A percentile compares a stretch with the other conserved stretches of the same genome.
These are phyloP conservation scores for Malassezia yamatoensis DNA, from an alignment of 1,284 basidiomycete genomes.

Conservation along the genomic window DNA sequence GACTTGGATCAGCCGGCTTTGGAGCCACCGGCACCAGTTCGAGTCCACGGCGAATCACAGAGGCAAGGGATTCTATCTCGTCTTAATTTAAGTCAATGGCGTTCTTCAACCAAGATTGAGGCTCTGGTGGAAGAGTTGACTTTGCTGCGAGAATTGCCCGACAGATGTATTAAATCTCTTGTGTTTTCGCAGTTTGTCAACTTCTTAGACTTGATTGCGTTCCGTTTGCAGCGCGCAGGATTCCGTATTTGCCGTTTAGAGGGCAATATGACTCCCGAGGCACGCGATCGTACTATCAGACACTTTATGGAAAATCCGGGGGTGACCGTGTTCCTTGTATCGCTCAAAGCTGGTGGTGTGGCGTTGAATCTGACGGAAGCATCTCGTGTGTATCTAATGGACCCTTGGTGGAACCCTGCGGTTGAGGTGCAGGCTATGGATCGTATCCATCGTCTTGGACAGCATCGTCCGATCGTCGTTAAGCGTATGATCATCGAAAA, in stretches of 20 bases:
- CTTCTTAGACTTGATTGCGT: conserved; percentile 70
- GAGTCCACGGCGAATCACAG: conserved; percentile 45
- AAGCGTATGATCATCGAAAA: conserved; percentile 92
- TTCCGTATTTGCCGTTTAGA: conserved; percentile 80
- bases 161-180: conserved; percentile 87
- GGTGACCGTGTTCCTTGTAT: conserved; percentile 90
- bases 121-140: conserved; percentile 87
- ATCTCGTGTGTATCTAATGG: conserved; percentile 46
- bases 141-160: conserved; percentile 63
- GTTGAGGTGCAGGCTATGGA: conserved; percentile 71
- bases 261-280: conserved; percentile 92
- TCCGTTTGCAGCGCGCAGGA: conserved; percentile 78
- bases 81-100: conserved; percentile 77
- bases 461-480: conserved; percentile 66
- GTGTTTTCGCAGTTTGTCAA: conserved; percentile 92
- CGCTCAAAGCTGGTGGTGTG: conserved; percentile 88
- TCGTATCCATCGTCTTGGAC: conserved; percentile 72
- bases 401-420: conserved; percentile 48
- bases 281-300: conserved; percentile 85
- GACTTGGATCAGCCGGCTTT: conserved; percentile 86
- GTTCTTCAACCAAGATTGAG: conserved; percentile 92
- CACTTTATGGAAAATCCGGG: conserved; percentile 90
- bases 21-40: conserved; percentile 61
- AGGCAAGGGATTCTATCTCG: conserved; percentile 89
- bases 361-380: conserved; percentile 53